Evolutionary conservation across 2,329 filamentous ascomycete species (phyloP).

Genomic region (Diaporthe sp.): DNA sequence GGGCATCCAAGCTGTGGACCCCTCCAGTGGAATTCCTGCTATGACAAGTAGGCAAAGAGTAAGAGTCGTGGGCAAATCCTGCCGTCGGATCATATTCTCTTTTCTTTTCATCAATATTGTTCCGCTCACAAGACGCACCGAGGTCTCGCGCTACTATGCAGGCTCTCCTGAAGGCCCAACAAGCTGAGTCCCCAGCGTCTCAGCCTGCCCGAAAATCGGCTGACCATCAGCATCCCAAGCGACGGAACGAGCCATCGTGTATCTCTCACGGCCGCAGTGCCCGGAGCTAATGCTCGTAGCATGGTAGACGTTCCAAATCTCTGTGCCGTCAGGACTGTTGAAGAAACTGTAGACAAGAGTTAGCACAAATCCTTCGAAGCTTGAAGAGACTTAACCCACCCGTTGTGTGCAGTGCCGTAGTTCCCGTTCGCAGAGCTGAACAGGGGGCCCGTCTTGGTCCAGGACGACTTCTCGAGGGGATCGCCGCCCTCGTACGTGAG

Average conservation of each 20-base stretch:
- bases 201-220: neutral
- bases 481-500: conserved; percentile 41
- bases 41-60: no score
- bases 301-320: conserved; percentile 30
- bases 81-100: neutral
- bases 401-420: conserved; percentile 43
- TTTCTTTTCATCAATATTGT: no score
- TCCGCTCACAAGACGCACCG: no score
- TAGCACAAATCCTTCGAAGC: neutral
- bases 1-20: no score
- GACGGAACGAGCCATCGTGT: neutral
- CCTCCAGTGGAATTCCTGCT: no score
- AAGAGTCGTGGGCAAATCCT: rapidly evolving
- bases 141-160: neutral
- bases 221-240: conserved; percentile 8
- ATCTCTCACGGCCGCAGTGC: conserved; percentile 14
- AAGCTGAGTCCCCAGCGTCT: neutral
- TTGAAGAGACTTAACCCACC: neutral
- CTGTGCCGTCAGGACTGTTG: conserved; percentile 25
- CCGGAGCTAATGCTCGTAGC: conserved; percentile 1
- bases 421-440: conserved; percentile 42
- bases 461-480: conserved; percentile 34
- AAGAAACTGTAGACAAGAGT: conserved; percentile 32
- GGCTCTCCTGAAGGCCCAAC: conserved; percentile 20
- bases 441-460: conserved; percentile 40